Percentiles rank a stretch among this genome's conserved stretches.
Evolutionary conservation across 2,329 filamentous ascomycete genomes (phyloP).

Genomic region (Fusarium goolgardi): DNA sequence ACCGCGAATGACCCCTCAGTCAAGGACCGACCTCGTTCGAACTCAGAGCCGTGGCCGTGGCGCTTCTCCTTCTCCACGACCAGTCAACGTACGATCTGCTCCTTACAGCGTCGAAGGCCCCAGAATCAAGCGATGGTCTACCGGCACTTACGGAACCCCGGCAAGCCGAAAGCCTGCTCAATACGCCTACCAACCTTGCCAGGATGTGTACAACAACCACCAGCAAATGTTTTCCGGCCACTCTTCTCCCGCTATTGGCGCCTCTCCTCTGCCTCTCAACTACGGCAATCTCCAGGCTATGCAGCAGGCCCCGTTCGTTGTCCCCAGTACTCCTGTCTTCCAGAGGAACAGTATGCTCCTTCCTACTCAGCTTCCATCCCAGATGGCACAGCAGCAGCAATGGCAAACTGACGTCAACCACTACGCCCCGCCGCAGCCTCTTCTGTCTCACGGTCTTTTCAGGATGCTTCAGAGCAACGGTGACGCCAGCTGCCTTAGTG

Average conservation of each 20-base stretch:
- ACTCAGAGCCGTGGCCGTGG: slow-evolving; percentile 73
- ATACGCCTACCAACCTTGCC: slow-evolving; percentile 70
- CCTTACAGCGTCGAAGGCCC: slow-evolving; percentile 76
- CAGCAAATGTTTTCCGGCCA: slow-evolving; percentile 62
- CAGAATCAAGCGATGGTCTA: slow-evolving; percentile 81
- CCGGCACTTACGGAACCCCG: slow-evolving; percentile 74
- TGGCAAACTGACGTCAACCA: slow-evolving; percentile 63
- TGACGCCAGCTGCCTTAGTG: slow-evolving; percentile 73
- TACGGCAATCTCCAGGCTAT: slow-evolving; percentile 66
- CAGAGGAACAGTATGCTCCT: slow-evolving; percentile 70
- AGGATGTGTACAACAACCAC: slow-evolving; percentile 68
- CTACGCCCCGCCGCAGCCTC: slow-evolving; percentile 69
- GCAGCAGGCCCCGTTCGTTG: slow-evolving; percentile 66
- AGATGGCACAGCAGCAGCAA: slow-evolving; percentile 62
- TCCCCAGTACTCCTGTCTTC: slow-evolving; percentile 64
- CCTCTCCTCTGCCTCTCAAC: slow-evolving; percentile 63
- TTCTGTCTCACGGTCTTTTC: slow-evolving; percentile 79
- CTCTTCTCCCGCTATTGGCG: slow-evolving; percentile 59
- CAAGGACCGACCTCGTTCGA: slow-evolving; percentile 70
- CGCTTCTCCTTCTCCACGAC: slow-evolving; percentile 77
- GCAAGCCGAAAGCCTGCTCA: slow-evolving; percentile 68
- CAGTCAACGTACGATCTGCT: slow-evolving; percentile 70
- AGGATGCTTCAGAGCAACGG: slow-evolving; percentile 80
- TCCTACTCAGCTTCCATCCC: slow-evolving; percentile 60
- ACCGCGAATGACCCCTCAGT: slow-evolving; percentile 72